Percentiles rank a stretch among this genome's conserved stretches.
Conservation (phyloP, 192 early-diverging fungal genomes). For the Linnemannia hyalina region DNA sequence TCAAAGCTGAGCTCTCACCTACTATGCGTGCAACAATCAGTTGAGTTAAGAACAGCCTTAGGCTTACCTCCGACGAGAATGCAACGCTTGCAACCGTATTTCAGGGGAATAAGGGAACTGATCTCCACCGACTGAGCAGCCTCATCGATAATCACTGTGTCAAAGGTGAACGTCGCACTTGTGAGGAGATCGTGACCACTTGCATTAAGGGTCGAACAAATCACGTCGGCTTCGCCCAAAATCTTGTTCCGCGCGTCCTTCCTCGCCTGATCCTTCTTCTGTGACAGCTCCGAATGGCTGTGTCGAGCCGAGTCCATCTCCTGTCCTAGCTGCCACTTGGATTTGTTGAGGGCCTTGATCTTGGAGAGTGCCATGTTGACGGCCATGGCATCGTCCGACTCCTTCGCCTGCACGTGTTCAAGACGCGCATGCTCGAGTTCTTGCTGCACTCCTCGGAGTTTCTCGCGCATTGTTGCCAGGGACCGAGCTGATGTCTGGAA, state of each 20-base stretch:
- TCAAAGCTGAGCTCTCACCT: background rate
- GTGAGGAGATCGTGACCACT: slow-evolving; percentile 89
- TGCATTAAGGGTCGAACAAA: slow-evolving; percentile 87
- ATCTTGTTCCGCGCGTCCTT: slow-evolving; percentile 73
- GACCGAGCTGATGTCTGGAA: slow-evolving; percentile 53
- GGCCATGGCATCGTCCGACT: slow-evolving; percentile 40
- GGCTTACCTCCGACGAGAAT: slow-evolving; percentile 87
- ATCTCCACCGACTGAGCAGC: slow-evolving; percentile 95
- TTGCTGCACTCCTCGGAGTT: slow-evolving; percentile 55
- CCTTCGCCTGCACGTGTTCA: slow-evolving; percentile 43
- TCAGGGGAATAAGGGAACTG: slow-evolving; percentile 88
- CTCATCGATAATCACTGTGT: slow-evolving; percentile 95
- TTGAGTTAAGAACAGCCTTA: slow-evolving; percentile 1
- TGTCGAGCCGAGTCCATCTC: slow-evolving; percentile 44
- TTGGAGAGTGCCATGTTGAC: slow-evolving; percentile 57
- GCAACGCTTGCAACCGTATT: slow-evolving; percentile 83
- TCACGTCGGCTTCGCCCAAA: slow-evolving; percentile 83
- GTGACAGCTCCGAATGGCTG: slow-evolving; percentile 54
- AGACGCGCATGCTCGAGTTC: slow-evolving; percentile 55
- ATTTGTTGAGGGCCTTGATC: slow-evolving; percentile 59
- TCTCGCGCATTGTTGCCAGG: slow-evolving; percentile 48
- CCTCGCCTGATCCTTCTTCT: slow-evolving; percentile 58
- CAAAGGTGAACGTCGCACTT: slow-evolving; percentile 75
- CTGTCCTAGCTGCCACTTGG: slow-evolving; percentile 49
- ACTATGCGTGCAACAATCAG: background rate